Evolutionary conservation across 495 filamentous ascomycete genomes (phyloP), one percentile per base, ranked within the genome.

Genomic region (Penicillium arizonense): DNA sequence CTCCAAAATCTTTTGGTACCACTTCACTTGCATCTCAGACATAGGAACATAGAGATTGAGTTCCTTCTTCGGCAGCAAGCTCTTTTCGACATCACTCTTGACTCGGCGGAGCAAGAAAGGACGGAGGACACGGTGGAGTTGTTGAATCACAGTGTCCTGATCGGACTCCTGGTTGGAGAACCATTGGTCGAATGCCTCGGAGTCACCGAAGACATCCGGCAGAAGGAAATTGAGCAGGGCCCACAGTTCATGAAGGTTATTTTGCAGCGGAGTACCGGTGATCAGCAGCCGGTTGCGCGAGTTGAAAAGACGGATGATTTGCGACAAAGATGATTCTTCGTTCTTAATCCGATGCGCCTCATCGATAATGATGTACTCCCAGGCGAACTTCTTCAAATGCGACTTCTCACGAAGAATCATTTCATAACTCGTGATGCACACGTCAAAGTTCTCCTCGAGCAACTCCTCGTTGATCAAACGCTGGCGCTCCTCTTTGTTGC

Each of bases 341-440:
- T 99, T 99, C 74, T 99, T 99, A 77, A 99, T 97, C 18, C 95
- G 90, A 67, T 99, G 95, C 4, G 95, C 95, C 59, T 99, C 95
- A 63, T 99, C 95, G 48, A 99, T 96, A 67, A 99, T 96, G 70
- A 99, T 97, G 67, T 99, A 99, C 67, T 99, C 94, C 95, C 95
- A 99, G 0, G 95, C 91, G 64, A 97, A 95, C 69, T 97, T 97
- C 75, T 95, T 95, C 40, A 99, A 72, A 62, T 96, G 90, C 0
- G 89, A 78, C 73, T 99, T 97, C 65, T 99, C 95, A 37, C 94
- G 84, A 3, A 99, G 79, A 52, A 99, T 88, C 90, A 96, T 95
- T 66, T 96, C 90, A 68, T 96, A 96, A 64, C 89, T 93, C n/a
- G 90, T 96, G 56, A 96, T 89, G 71, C 91, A 92, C 8, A 93